Evolutionary conservation across 805 yeast species (phyloP), one percentile per base, ranked within the genome.

Genomic region (Yamadazyma insecticola): DNA sequence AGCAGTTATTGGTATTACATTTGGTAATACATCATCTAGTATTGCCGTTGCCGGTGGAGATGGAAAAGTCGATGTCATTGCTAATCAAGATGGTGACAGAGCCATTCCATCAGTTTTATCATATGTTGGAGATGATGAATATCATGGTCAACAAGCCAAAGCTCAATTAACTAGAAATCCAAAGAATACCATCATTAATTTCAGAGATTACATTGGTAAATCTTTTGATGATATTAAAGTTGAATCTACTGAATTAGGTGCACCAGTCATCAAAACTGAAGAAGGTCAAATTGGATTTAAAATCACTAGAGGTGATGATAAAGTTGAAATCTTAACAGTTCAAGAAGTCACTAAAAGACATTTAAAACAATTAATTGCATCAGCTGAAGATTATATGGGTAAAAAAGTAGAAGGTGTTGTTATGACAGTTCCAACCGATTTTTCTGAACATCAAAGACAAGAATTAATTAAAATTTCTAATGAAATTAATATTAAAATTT

Each of bases 51-150:
- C 89, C 45, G 65, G 73, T 40, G 60, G 68, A 44, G 97, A 90
- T 52, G 97, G 96, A 41, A 84, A 82, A 58, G 92, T 87, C 43
- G 97, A 92, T 55, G 95, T 92, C 45, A 90, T 92, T 59, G 98
- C 98, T 47, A 90, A 92, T 77, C 96, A 94, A 47, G 98, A 92
- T 55, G 98, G 98, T 61, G 97, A 92, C 67, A 86, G 97, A 69
- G 75, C 90, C 39, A 92, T 92, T 56, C 95, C 97, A 40, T 83
- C 97, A 17, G 83, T 84, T 37, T 72, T 92, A 40, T 78, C 97
- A 13, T 92, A 89, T 58, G 88, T 88, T 37, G 96, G 94, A 39
- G 81, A 74, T 35, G 97, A 92, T 57, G 97, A 92, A 68, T 92
- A 86, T 67, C 97, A 92, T 56, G 98, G 98, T 39, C 82, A 87